Percentiles rank a stretch among this genome's conserved stretches.
Conservation (phyloP, 164 flowering plant species). For the Euptelea pleiosperma region DNA sequence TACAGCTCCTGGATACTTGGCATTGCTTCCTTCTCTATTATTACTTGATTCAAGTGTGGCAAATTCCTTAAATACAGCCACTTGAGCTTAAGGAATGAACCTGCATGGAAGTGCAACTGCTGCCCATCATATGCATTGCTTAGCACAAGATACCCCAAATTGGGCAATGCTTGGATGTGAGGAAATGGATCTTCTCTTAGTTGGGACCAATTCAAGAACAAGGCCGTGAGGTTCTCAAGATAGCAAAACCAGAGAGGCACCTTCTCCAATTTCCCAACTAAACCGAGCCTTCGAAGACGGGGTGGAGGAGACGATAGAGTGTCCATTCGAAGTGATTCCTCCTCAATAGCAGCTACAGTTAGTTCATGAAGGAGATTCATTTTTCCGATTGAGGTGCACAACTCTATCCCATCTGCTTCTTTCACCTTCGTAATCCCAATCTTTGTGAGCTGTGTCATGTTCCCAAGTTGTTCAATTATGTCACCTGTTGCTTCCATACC, state of each 20-base stretch:
- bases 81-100: slow-evolving; percentile 3
- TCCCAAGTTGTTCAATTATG: too few species aligned
- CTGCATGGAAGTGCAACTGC: not conserved
- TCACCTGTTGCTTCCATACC: not conserved
- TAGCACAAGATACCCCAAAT: not conserved
- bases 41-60: not conserved
- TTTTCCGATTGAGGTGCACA: slow-evolving; percentile 9
- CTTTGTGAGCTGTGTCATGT: too few species aligned
- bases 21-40: too few species aligned
- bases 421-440: too few species aligned
- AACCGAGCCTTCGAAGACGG: slow-evolving; percentile 7
- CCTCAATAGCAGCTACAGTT: not conserved
- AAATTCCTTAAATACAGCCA: not conserved
- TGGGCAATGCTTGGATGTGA: slow-evolving; percentile 1
- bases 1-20: too few species aligned
- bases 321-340: too few species aligned
- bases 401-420: not conserved
- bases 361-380: slow-evolving; percentile 1
- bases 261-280: too few species aligned
- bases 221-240: not conserved
- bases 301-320: too few species aligned
- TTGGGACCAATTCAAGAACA: too few species aligned
- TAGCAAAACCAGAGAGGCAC: slow-evolving; percentile 1
- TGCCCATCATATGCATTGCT: too few species aligned
- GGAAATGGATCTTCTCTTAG: too few species aligned